A percentile compares a stretch with the other conserved stretches of the same genome.
These are phyloP conservation scores for Aspergillus tanneri DNA, from an alignment of 2,329 filamentous ascomycete genomes.

Conservation along the genomic window DNA sequence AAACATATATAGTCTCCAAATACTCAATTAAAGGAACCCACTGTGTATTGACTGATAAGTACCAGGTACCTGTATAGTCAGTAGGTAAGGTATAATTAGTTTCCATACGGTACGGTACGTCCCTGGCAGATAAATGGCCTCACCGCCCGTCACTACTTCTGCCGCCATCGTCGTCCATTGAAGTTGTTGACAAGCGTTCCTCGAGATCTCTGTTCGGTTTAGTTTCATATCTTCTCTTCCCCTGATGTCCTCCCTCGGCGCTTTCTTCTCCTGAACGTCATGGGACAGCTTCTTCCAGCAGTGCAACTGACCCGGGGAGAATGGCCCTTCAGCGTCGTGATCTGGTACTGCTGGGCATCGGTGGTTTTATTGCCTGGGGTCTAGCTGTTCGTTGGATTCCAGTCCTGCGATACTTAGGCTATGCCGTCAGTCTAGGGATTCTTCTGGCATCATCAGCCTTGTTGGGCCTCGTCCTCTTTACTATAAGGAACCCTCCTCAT, in stretches of 20 bases:
- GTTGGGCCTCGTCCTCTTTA: conserved; percentile 61
- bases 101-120: no score
- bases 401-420: conserved; percentile 76
- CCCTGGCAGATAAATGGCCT: no score
- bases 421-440: conserved; percentile 74
- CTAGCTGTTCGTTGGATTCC: conserved; percentile 81
- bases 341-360: conserved; percentile 42
- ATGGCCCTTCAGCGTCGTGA: conserved; percentile 50
- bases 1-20: no score
- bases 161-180: no score
- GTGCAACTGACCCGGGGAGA: conserved; percentile 34
- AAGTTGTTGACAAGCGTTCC: no score
- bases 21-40: no score
- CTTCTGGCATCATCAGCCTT: conserved; percentile 56
- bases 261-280: conserved; percentile 27
- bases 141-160: no score
- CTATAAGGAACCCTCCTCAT: conserved; percentile 43
- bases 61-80: no score
- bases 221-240: no score
- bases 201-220: no score
- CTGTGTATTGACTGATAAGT: no score
- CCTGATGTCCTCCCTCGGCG: not conserved
- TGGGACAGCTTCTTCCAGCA: conserved; percentile 44
- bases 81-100: no score
- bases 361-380: conserved; percentile 75